Evolutionary conservation across 306 rosid genomes (phyloP).

Genomic region (Sicyos edulis): DNA sequence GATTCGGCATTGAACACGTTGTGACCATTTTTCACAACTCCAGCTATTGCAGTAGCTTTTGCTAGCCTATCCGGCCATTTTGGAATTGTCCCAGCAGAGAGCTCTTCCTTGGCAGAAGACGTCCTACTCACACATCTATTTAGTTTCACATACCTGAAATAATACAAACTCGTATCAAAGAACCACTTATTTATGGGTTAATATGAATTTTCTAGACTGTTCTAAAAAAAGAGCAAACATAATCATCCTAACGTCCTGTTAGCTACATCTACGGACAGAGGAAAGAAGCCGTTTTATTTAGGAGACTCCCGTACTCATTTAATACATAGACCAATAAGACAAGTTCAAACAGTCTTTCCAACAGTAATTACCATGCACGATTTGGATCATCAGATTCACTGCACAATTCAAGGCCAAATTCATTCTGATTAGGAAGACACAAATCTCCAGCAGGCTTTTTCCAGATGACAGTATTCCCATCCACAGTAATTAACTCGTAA

Average conservation of each 20-base stretch:
- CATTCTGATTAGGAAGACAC: constrained; percentile 82
- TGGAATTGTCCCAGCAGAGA: constrained; percentile 61
- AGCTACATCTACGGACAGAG: no score
- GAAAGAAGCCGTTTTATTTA: no score
- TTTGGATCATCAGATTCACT: constrained; percentile 70
- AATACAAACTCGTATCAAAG: neutral
- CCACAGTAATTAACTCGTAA: constrained; percentile 83
- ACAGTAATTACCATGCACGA: constrained; percentile 61
- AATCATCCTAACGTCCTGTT: no score
- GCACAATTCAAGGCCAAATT: constrained; percentile 73
- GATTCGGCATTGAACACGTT: constrained; percentile 89
- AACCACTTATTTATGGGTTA: no score
- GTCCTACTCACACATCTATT: constrained; percentile 65
- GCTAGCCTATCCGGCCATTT: constrained; percentile 90
- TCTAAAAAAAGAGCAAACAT: no score
- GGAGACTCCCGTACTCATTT: neutral
- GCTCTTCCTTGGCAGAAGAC: constrained; percentile 63
- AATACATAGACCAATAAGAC: neutral
- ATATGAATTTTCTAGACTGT: no score
- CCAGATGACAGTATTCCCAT: constrained; percentile 93
- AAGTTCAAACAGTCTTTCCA: neutral
- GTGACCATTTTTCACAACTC: constrained; percentile 52
- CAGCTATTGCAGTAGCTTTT: constrained; percentile 54
- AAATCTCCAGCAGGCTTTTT: constrained; percentile 69
- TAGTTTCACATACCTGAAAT: constrained; percentile 71